Conservation (phyloP, 257 asterid genomes). For the Coffea canephora region DNA sequence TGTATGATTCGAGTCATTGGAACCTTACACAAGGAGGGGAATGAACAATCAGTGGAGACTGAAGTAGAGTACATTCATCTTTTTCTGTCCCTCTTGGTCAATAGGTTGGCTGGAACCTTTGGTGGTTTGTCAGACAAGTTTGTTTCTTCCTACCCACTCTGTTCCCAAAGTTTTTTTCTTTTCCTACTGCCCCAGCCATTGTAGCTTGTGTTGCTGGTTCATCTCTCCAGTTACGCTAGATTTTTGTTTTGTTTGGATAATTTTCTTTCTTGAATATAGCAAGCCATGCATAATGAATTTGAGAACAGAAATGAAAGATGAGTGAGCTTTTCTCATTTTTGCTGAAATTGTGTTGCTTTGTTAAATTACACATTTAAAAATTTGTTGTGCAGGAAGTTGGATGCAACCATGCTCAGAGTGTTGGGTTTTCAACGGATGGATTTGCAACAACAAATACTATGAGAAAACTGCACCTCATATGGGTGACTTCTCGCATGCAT, state of each 20-base stretch:
- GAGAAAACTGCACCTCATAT: constrained; percentile 83
- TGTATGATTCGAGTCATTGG: not conserved
- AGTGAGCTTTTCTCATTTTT: no score
- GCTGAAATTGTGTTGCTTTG: not conserved
- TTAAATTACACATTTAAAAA: not conserved
- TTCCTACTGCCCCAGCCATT: no score
- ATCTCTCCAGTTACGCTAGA: not conserved
- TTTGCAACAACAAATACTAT: constrained; percentile 84
- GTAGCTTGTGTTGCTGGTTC: not conserved
- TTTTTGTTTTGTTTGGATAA: not conserved
- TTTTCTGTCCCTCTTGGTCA: not conserved
- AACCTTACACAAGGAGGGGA: not conserved
- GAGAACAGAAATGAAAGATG: no score
- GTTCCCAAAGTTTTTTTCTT: not conserved
- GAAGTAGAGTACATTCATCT: not conserved
- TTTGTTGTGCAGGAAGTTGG: constrained; percentile 74
- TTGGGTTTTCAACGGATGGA: constrained; percentile 95
- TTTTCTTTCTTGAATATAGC: not conserved
- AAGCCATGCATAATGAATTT: no score
- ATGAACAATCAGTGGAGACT: not conserved
- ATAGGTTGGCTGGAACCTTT: constrained; percentile 11
- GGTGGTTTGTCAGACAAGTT: not conserved
- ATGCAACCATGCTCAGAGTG: constrained; percentile 92
- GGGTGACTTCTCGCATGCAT: constrained; percentile 99
- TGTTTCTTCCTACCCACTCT: not conserved